These are phyloP conservation scores for Boletus sp. DNA, from an alignment of 1,284 basidiomycete species.

Conservation along the genomic window DNA sequence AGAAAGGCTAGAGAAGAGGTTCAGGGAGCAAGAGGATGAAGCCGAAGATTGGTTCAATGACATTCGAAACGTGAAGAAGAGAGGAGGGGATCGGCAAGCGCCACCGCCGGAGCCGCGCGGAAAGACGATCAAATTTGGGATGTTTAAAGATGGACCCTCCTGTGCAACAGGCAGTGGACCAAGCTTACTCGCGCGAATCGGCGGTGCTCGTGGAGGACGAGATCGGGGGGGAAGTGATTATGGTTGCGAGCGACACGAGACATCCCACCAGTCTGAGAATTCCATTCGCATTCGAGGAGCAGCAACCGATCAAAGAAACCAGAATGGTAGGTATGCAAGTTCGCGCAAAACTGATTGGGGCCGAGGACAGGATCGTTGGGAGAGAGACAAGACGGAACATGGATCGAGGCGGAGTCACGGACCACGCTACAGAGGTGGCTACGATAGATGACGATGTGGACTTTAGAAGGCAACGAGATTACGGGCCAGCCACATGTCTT, in stretches of 20 bases:
- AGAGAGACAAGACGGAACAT: slow-evolving; percentile 23
- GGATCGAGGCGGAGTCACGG: slow-evolving; percentile 20
- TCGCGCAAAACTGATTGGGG: slow-evolving; percentile 16
- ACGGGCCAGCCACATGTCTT: slow-evolving; percentile 1
- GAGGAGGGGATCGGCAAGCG: slow-evolving; percentile 16
- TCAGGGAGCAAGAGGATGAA: slow-evolving; percentile 45
- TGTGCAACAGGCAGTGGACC: slow-evolving; percentile 6
- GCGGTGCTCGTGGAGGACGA: slow-evolving; percentile 17
- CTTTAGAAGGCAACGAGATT: slow-evolving; percentile 1
- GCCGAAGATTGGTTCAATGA: slow-evolving; percentile 62
- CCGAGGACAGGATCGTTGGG: slow-evolving; percentile 21
- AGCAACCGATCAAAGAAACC: slow-evolving; percentile 21
- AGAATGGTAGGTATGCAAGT: slow-evolving; percentile 12
- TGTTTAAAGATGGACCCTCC: slow-evolving; percentile 25
- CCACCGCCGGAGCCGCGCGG: slow-evolving; percentile 11
- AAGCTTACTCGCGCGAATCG: slow-evolving; percentile 32
- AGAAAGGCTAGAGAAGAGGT: slow-evolving; percentile 50
- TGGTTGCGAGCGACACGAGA: slow-evolving; percentile 12
- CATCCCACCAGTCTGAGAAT: slow-evolving; percentile 5
- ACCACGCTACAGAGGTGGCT: slow-evolving; percentile 50
- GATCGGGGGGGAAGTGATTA: slow-evolving; percentile 9
- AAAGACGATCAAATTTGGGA: slow-evolving; percentile 40
- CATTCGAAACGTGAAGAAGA: slow-evolving; percentile 24
- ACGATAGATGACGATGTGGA: slow-evolving; percentile 36
- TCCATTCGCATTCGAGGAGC: slow-evolving; percentile 32